Conservation (phyloP, 352 stramenopile genomes). For the Globisporangium carolinianum region DNA sequence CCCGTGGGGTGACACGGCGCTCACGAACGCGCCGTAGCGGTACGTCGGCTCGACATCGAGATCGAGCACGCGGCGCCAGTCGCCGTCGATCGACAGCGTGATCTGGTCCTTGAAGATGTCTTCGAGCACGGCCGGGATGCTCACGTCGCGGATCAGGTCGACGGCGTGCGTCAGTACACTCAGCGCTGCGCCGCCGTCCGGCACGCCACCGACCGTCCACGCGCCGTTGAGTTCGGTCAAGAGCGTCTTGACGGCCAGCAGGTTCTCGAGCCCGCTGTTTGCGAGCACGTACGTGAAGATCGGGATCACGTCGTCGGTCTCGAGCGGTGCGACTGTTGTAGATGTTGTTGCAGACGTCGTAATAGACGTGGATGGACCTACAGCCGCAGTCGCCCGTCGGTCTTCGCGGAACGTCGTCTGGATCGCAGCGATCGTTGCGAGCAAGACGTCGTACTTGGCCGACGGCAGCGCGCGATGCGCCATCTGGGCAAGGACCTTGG, state of each 20-base stretch:
- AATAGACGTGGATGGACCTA: too few species aligned
- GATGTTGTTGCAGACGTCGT: slow-evolving; percentile 26
- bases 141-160: slow-evolving; percentile 83
- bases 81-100: slow-evolving; percentile 82
- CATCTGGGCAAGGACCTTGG: slow-evolving; percentile 61
- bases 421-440: slow-evolving; percentile 69
- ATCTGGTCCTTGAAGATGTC: slow-evolving; percentile 89
- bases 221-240: slow-evolving; percentile 69
- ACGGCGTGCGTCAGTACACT: slow-evolving; percentile 75
- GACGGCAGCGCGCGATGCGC: slow-evolving; percentile 41
- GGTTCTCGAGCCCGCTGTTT: slow-evolving; percentile 81
- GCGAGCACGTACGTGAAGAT: slow-evolving; percentile 88
- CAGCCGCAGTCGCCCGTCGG: background rate
- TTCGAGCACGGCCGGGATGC: slow-evolving; percentile 79
- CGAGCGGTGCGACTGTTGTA: slow-evolving; percentile 41
- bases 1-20: slow-evolving; percentile 69
- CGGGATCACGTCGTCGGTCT: slow-evolving; percentile 82
- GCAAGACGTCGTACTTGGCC: slow-evolving; percentile 75
- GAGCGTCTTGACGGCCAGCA: slow-evolving; percentile 73
- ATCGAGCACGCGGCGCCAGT: slow-evolving; percentile 74
- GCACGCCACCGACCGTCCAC: slow-evolving; percentile 46
- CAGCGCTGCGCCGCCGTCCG: slow-evolving; percentile 60
- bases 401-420: slow-evolving; percentile 73
- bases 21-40: slow-evolving; percentile 72
- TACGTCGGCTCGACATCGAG: slow-evolving; percentile 83